Evolutionary conservation across 176 grass and related monocot species (phyloP).

Genomic region (Triticum timopheevii): DNA sequence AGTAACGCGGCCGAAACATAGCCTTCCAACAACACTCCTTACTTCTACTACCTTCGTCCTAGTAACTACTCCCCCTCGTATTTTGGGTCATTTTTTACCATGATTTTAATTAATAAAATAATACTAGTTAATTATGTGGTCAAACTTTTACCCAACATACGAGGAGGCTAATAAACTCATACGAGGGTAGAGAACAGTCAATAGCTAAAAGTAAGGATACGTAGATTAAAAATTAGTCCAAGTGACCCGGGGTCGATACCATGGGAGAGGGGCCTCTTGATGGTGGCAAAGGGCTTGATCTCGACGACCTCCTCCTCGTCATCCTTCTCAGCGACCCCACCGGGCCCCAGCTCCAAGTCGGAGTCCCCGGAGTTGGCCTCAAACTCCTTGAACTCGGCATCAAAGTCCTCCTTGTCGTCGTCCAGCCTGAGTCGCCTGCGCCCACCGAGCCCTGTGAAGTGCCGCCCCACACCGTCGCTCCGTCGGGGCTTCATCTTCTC

Average conservation of each 20-base stretch:
- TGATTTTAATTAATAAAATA: no score
- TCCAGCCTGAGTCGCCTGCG: neutral
- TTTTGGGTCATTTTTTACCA: no score
- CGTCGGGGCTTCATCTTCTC: constrained; percentile 55
- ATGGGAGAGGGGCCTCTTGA: constrained; percentile 39
- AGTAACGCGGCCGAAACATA: neutral
- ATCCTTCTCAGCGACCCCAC: neutral
- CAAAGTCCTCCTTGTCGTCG: constrained; percentile 59
- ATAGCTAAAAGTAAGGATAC: neutral
- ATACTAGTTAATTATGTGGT: no score
- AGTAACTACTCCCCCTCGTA: no score
- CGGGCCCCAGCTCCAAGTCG: constrained; percentile 22
- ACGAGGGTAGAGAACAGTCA: neutral
- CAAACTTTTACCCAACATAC: no score
- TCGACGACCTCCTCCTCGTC: constrained; percentile 43
- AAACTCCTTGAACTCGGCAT: constrained; percentile 72
- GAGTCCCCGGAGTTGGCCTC: constrained; percentile 38
- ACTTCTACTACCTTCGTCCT: no score
- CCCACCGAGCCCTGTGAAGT: neutral
- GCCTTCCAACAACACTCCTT: neutral
- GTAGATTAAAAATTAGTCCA: neutral
- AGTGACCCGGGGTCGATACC: constrained; percentile 20
- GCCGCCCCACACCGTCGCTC: constrained; percentile 15
- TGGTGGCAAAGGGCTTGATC: constrained; percentile 34
- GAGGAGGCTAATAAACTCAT: no score